Base-by-base conservation (phyloP, 164 flowering plant genomes). In the Platanus orientalis region DNA sequence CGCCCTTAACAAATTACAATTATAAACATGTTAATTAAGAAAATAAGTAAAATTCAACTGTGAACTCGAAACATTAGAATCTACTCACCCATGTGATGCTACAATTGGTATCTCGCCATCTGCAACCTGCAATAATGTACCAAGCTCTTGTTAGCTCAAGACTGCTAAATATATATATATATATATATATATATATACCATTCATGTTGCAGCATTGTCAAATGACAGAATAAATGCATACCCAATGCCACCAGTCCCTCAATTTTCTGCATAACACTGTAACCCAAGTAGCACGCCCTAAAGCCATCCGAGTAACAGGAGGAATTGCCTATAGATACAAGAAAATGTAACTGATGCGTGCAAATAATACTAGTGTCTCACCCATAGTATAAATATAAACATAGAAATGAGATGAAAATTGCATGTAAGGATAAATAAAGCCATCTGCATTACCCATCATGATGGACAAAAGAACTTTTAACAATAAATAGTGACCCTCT, bases 231-330 rank as follows among this genome's bases (percentile, higher is more conserved):
- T 51, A 30, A 73, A 42, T n/a, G 57, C 63, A 75, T 84, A 94
- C 99, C 99, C 99, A 94, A 70, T 88, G 90, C 99, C 99, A 94
- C 96, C 97, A 94, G 72, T 94, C 97, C 70, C 90, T 83, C 76
- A 94, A 69, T 71, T 94, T 94, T 77, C 97, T 78, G 81, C 99
- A 91, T 56, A 94, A 77, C 53, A 89, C 96, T 28, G 99, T 94
- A 39, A 94, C 79, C 99, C 99, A 94, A 53, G 99, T 94, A 60
- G 78, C 83, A 6, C 87, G 97, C 63, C 96, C 95, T 67, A 90
- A 82, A 26, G 99, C 96, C 96, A 91, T 94, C 34, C 99, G 78
- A 16, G 90, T 88, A 70, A 94, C 66, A 47, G 99, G 99, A 73
- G 99, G 99, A 49, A 94, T 94, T 50, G 97, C 96, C 99, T 94